Evolutionary conservation across 169 alveolate genomes (phyloP), one percentile per base, ranked within the genome.

Genomic region (Plasmodium coatneyi): DNA sequence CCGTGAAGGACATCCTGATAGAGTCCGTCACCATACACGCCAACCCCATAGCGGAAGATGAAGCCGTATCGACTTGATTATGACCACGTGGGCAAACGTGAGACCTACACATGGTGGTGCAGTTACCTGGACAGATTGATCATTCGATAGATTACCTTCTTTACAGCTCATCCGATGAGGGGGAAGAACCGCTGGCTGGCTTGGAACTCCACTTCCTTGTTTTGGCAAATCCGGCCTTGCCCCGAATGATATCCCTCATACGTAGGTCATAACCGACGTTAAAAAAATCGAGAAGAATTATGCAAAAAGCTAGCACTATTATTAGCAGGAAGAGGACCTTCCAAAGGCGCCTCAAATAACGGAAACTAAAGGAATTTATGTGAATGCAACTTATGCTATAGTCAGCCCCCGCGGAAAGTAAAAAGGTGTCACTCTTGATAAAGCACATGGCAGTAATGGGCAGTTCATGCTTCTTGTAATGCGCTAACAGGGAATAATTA

Each of bases 11-110:
- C 34, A 97, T 98, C 71, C 93, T 90, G 43, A 96, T 97, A 9
- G 92, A 96, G 34, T 89, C 96, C 1, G 90, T 96, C 52, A 93
- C 97, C 7, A 97, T 97, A 28, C 99, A 97, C 91, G 98, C 99
- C 74, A 97, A 97, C 83, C 99, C 99, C 16, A 97, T 97, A 46
- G 99, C 99, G 12, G 98, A 97, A 43, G 95, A 87, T 46, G 99
- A 97, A 82, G 95, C 83, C 5, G 43, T 60, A 39, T 52, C 76
- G 36, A 22, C 34, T 66, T 66, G 76, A 66, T 25, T 60, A 6
- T 60, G 14, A 0, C 0, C 12, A 16, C 14, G 2, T 19, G n/a
- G 25, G 7, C 74, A n/a, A 0, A 19, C 74, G 7, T 19, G 39
- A 0, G 36, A 19, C 22, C 22, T 14, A 49, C 22, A 49, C 60